Evolutionary conservation across 2,329 filamentous ascomycete species (phyloP).

Genomic region (Aspergillus sp.): DNA sequence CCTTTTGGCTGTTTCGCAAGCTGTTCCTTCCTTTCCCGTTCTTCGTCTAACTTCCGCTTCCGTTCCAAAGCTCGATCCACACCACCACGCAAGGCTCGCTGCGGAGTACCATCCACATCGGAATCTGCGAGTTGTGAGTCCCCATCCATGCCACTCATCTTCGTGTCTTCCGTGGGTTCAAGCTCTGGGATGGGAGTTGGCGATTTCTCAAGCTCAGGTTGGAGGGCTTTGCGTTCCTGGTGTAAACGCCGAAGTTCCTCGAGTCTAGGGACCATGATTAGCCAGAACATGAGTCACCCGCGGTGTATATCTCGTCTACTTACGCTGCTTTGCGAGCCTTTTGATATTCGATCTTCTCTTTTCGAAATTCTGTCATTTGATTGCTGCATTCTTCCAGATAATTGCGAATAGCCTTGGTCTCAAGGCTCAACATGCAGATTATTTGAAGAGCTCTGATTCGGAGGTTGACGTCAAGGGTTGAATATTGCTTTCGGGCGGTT

Average conservation of each 20-base stretch:
- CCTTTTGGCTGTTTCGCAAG: slow-evolving; percentile 73
- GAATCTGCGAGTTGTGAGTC: slow-evolving; percentile 68
- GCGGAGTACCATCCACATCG: slow-evolving; percentile 69
- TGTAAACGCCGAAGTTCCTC: slow-evolving; percentile 53
- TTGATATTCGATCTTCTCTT: slow-evolving; percentile 94
- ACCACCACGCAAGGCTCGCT: slow-evolving; percentile 64
- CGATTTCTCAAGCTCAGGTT: slow-evolving; percentile 51
- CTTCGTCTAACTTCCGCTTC: slow-evolving; percentile 75
- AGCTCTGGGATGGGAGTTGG: slow-evolving; percentile 49
- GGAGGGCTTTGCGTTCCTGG: slow-evolving; percentile 52
- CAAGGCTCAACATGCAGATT: slow-evolving; percentile 80
- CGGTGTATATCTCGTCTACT: slow-evolving; percentile 35
- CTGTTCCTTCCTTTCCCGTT: slow-evolving; percentile 70
- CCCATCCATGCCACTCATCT: slow-evolving; percentile 58
- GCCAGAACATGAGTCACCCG: not conserved
- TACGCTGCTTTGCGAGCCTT: slow-evolving; percentile 70
- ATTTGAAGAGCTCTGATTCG: slow-evolving; percentile 82
- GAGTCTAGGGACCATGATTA: slow-evolving; percentile 31
- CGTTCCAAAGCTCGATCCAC: slow-evolving; percentile 72
- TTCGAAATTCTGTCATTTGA: slow-evolving; percentile 91
- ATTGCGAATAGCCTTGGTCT: slow-evolving; percentile 81
- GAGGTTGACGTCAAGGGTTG: slow-evolving; percentile 77
- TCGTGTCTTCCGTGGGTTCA: slow-evolving; percentile 44
- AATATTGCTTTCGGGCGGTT: slow-evolving; percentile 74
- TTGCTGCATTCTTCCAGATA: slow-evolving; percentile 93